Evolutionary conservation across 202 grass and related monocot genomes (phyloP), one percentile per base, ranked within the genome.

Genomic region (Dendrocalamus latiflorus): DNA sequence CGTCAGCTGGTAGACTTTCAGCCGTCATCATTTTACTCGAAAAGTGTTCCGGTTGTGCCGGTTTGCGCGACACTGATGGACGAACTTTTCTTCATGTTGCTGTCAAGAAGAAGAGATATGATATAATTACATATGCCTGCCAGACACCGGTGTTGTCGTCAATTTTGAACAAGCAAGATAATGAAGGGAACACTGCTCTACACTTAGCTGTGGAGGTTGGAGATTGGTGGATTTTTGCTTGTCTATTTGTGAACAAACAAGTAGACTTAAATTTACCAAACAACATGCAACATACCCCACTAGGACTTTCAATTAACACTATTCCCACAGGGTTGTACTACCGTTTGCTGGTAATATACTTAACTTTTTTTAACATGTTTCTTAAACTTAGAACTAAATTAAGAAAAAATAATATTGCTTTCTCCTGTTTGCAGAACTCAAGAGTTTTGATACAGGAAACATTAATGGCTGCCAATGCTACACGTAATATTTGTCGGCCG

Each of bases 41-140:
- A 16, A 70, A 6, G 37, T 67, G 18, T 17, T 11, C 60, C 15
- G 81, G 74, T 17, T 78, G 82, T 6, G 53, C 74, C 1, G 55
- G 28, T 24, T 62, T 78, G 65, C 42, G 21, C 2, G 83, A 85
- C 30, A 28, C 22, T 8, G 6, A 51, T 42, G 82, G 65, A 37
- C 70, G 74, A 78, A 85, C 74, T 61, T 85, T 70, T 62, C 41
- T 84, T 68, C 82, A 85, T 70, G 16, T 70, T 77, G 65, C 53
- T 1, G 56, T 39, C 15, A 64, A 64, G 66, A 78, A 64, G 21
- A 85, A 63, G 33, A 78, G 33, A 64, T 64, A 63, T 39, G 18
- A 5, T 41, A 54, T 79, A 63, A 75, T 78, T 64, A 10, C 30
- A 61, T 78, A 63, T 71, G 83, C 45, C 13, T 55, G 56, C 34